Base-by-base conservation (phyloP, 768 basidiomycete genomes). In the Macrolepiota albuminosa region DNA sequence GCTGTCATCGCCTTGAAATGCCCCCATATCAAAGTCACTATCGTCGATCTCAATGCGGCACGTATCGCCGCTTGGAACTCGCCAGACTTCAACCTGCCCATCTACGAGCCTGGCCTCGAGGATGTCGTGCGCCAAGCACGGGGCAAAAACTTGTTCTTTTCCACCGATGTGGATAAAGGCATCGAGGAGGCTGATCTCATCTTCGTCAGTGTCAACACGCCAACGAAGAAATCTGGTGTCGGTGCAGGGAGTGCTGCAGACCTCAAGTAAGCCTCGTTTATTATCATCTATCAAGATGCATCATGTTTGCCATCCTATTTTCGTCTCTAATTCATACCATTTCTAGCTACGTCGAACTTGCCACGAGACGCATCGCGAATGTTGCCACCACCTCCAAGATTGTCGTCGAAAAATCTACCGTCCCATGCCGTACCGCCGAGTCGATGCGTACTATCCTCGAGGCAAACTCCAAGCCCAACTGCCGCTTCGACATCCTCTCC, bases 401-500 rank as follows among this genome's bases (percentile, higher is more conserved):
- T 67, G 97, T 99, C 56, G 95, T 99, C 61, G 97, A 99, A 72
- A 99, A 99, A 75, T 98, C 96, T 16, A 99, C 97, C 5, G 97
- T 99, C 9, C 97, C 97, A 42, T 98, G 95, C 78, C 88, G 97
- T 64, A 99, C 97, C 7, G 97, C 97, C 61, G 93, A 97, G 76
- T 96, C 95, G 21, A 99, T 99, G 97, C 93, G 96, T 68, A 97
- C 93, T 56, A 98, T 99, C 75, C 87, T 99, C 57, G 95, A 98
- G 75, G 95, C 96, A 66, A 99, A 99, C 81, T 96, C 96, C 42
- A 93, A 87, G 70, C 86, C 90, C 59, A 87, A 88, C 67, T 88
- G 89, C 75, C 86, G 85, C 61, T 99, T 99, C 70, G 95, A 98
- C 71, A 98, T 99, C 71, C 88, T 99, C 65, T 98, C 97, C 69